Conservation (phyloP, 176 grass and related monocot species). For the Juncus inflexus region DNA sequence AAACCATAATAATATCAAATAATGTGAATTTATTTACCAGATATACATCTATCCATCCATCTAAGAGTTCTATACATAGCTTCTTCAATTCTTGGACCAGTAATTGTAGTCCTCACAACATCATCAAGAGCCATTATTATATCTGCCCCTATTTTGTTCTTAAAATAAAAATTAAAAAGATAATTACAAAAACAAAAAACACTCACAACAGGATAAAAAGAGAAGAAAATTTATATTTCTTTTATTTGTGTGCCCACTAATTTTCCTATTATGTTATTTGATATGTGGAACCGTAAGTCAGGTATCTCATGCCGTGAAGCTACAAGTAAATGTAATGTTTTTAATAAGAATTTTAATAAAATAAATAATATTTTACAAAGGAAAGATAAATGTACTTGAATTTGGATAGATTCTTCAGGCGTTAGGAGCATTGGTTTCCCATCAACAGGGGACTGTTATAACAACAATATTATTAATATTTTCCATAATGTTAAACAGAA, state of each 20-base stretch:
- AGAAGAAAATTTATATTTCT: conserved; percentile 16
- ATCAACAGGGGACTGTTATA: conserved; percentile 85
- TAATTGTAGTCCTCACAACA: conserved; percentile 98
- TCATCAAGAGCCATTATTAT: conserved; percentile 99
- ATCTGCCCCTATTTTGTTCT: conserved; percentile 99
- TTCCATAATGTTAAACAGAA: neutral
- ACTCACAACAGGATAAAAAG: neutral
- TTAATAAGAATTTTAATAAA: no score
- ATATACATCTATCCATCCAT: conserved; percentile 98
- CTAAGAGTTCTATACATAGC: conserved; percentile 97
- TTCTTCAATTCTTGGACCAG: conserved; percentile 92
- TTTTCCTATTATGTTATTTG: no score
- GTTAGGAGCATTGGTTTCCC: conserved; percentile 95
- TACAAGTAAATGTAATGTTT: no score
- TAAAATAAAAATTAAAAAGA: neutral
- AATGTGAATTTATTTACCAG: conserved; percentile 51
- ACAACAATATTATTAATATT: neutral
- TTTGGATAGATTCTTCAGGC: conserved; percentile 91
- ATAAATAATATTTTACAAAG: neutral
- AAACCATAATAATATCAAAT: neutral
- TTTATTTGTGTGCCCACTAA: no score
- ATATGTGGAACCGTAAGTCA: no score
- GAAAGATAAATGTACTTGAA: conserved; percentile 52
- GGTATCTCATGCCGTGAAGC: no score
- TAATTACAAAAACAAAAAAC: conserved; percentile 9